Conservation (phyloP, 2,329 filamentous ascomycete species). For the Colletotrichum orchidophilum region DNA sequence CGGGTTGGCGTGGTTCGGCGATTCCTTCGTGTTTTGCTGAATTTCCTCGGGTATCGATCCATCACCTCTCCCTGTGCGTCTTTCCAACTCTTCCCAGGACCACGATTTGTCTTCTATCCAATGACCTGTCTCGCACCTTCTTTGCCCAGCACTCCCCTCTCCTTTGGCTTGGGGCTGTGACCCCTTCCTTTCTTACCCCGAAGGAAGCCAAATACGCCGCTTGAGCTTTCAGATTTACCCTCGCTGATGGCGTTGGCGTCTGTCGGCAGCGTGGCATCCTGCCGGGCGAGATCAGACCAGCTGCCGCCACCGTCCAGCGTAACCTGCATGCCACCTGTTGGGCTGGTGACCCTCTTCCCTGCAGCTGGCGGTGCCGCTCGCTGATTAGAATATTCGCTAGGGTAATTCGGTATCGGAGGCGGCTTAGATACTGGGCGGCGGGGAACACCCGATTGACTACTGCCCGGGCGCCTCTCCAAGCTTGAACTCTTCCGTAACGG, state of each 20-base stretch:
- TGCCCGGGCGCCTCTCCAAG: constrained; percentile 19
- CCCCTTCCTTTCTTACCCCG: constrained; percentile 89
- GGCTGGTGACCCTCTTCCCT: constrained; percentile 76
- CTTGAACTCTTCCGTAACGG: constrained; percentile 31
- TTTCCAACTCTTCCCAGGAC: constrained; percentile 19
- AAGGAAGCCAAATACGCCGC: constrained; percentile 90
- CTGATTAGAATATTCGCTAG: constrained; percentile 53
- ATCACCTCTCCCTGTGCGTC: constrained; percentile 7
- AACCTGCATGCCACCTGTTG: constrained; percentile 87
- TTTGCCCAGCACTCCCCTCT: constrained; percentile 92
- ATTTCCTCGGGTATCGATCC: constrained; percentile 27
- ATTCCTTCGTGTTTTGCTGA: constrained; percentile 6
- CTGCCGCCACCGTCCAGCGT: constrained; percentile 89
- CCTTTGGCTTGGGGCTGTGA: constrained; percentile 92
- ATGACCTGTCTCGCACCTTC: constrained; percentile 89
- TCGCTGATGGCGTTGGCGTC: constrained; percentile 68
- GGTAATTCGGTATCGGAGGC: constrained; percentile 56
- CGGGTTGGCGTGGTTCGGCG: neutral
- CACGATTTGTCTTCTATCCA: constrained; percentile 53
- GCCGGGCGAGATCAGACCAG: constrained; percentile 90
- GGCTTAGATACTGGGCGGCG: constrained; percentile 26
- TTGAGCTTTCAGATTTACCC: constrained; percentile 66
- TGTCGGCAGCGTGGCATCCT: constrained; percentile 78
- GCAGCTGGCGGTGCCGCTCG: constrained; percentile 52
- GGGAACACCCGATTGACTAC: constrained; percentile 36